These are phyloP conservation scores for Fagopyrum homotropicum DNA, from an alignment of 148 eudicot genomes.

Conservation along the genomic window DNA sequence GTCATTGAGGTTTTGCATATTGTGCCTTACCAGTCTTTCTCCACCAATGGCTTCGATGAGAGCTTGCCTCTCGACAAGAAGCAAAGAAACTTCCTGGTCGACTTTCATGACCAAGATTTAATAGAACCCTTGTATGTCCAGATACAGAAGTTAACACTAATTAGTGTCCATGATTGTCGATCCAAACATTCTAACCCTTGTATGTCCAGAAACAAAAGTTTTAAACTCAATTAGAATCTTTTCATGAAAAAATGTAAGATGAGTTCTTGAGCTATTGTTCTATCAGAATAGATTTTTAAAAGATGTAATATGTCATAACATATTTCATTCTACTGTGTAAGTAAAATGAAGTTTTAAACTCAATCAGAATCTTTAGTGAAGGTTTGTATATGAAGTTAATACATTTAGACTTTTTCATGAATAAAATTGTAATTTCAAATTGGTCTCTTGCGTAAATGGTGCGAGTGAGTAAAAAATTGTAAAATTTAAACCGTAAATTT, in stretches of 20 bases:
- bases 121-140: slow-evolving; percentile 58
- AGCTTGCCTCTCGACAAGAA: slow-evolving; percentile 73
- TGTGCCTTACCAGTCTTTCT: slow-evolving; percentile 45
- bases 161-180: slow-evolving; percentile 56
- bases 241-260: not conserved
- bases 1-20: not conserved
- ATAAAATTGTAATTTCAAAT: no score
- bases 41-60: slow-evolving; percentile 72
- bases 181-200: slow-evolving; percentile 70
- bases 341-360: no score
- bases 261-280: not conserved
- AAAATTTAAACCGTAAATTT: no score
- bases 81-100: slow-evolving; percentile 59
- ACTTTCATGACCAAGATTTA: slow-evolving; percentile 57
- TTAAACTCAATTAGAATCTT: not conserved
- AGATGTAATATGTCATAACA: not conserved
- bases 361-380: no score
- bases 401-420: no score
- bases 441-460: no score
- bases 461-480: no score
- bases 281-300: not conserved
- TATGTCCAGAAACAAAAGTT: slow-evolving; percentile 25
- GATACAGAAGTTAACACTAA: slow-evolving; percentile 59
- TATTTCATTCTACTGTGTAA: no score
- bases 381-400: no score